phyloP scores from a whole-genome alignment of 768 basidiomycete genomes.

The Auriculariales sp. region DNA sequence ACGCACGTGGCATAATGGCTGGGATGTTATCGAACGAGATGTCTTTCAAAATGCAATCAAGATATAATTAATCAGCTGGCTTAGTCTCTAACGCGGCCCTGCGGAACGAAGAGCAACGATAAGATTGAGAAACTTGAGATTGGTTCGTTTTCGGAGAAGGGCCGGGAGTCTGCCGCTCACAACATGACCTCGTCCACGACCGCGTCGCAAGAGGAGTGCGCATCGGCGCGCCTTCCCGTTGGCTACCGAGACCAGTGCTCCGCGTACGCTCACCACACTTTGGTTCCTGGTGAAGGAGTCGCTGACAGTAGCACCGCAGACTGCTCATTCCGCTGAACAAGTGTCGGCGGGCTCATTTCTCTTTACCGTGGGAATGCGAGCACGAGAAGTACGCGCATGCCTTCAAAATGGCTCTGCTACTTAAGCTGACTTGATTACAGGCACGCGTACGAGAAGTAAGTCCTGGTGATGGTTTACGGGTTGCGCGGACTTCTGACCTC shows the following conservation, averaged over 20 bases:
- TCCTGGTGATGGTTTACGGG: slow-evolving; percentile 1
- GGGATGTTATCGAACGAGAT: no score
- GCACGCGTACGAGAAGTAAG: slow-evolving; percentile 28
- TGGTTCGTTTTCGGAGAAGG: no score
- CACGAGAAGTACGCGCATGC: slow-evolving; percentile 43
- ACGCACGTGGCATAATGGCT: no score
- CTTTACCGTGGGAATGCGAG: slow-evolving; percentile 89
- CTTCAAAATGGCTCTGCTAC: neutral
- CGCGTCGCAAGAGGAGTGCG: slow-evolving; percentile 74
- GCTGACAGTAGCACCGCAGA: slow-evolving; percentile 25
- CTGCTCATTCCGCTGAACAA: slow-evolving; percentile 77
- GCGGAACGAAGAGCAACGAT: no score
- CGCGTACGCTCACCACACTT: slow-evolving; percentile 40
- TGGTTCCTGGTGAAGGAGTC: neutral
- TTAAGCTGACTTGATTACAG: slow-evolving; percentile 8
- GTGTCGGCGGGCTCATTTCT: slow-evolving; percentile 64
- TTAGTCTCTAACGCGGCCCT: no score
- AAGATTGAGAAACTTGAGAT: no score
- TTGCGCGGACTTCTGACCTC: neutral
- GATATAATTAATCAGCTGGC: no score
- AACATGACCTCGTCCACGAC: slow-evolving; percentile 67
- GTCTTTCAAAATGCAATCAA: no score
- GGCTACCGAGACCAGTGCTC: slow-evolving; percentile 87
- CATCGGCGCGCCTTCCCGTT: slow-evolving; percentile 57
- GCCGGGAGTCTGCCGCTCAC: no score